Percentiles rank a stretch among this genome's conserved stretches.
These are phyloP conservation scores for Omphalea diandra DNA, from an alignment of 441 rosid genomes.

Conservation along the genomic window DNA sequence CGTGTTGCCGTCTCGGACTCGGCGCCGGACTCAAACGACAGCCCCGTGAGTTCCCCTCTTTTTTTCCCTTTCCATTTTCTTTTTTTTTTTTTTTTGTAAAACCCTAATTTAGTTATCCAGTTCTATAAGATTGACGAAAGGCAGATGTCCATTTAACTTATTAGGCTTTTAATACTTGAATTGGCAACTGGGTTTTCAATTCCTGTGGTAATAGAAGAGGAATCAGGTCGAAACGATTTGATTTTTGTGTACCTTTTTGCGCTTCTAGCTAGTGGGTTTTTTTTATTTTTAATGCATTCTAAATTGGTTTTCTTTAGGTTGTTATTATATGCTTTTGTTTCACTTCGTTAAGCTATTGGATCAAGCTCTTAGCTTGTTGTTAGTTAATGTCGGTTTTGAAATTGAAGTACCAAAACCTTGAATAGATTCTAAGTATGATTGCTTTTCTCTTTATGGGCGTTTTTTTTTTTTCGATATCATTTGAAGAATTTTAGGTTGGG, in stretches of 20 bases:
- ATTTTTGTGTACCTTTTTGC: neutral
- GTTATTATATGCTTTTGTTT: neutral
- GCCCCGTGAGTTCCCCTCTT: conserved; percentile 48
- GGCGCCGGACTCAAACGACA: conserved; percentile 44
- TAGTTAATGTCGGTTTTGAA: neutral
- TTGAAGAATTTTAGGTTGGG: too few relatives aligned
- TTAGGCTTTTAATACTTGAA: neutral
- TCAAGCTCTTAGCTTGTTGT: neutral
- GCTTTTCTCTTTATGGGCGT: neutral
- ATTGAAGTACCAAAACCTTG: neutral
- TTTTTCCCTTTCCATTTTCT: neutral
- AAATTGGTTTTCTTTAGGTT: neutral
- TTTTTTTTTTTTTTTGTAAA: conserved; percentile 4
- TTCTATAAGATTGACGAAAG: neutral
- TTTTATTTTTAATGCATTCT: neutral
- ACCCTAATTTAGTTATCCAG: conserved; percentile 23
- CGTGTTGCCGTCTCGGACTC: conserved; percentile 58
- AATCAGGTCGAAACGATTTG: neutral
- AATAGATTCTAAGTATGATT: neutral
- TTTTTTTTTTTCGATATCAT: too few relatives aligned
- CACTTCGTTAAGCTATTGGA: neutral
- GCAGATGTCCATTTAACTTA: neutral
- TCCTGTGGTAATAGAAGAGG: neutral
- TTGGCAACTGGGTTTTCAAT: neutral
- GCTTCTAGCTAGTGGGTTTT: neutral